These are phyloP conservation scores for Pythium aquatile DNA, from an alignment of 352 stramenopile genomes.

Conservation along the genomic window DNA sequence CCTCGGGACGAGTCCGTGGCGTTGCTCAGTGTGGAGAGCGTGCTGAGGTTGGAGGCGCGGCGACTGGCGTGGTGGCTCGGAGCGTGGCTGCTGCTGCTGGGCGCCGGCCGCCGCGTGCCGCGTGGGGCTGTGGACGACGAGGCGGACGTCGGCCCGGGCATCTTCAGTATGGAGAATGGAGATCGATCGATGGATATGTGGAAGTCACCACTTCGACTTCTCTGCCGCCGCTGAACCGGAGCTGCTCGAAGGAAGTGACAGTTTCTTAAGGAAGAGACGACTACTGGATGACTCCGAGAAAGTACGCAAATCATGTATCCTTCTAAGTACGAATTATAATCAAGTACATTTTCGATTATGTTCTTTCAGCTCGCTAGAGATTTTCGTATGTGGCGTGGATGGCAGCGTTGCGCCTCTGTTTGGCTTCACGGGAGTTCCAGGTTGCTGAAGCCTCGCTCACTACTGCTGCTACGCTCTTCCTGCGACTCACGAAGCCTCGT, in stretches of 20 bases:
- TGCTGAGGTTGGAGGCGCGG: conserved; percentile 19
- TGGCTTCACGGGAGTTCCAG: neutral
- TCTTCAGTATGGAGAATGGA: neutral
- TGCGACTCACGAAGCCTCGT: neutral
- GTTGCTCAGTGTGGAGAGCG: conserved; percentile 12
- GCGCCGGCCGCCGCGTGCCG: neutral
- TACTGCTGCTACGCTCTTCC: neutral
- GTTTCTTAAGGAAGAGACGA: neutral
- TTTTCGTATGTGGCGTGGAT: neutral
- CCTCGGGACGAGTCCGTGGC: conserved; percentile 10
- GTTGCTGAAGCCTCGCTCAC: neutral
- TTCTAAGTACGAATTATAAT: neutral
- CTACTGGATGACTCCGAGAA: neutral
- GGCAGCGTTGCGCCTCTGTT: neutral
- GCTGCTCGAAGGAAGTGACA: neutral
- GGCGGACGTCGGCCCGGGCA: neutral
- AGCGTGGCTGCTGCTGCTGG: neutral
- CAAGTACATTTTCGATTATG: neutral
- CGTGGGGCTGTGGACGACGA: neutral
- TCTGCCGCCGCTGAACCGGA: neutral
- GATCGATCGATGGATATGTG: neutral
- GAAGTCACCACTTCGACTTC: neutral
- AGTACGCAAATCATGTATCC: too few relatives aligned
- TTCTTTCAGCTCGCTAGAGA: neutral
- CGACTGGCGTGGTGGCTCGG: neutral